These are phyloP conservation scores for Ascochyta fabae DNA, from an alignment of 2,329 filamentous ascomycete species.

Conservation along the genomic window DNA sequence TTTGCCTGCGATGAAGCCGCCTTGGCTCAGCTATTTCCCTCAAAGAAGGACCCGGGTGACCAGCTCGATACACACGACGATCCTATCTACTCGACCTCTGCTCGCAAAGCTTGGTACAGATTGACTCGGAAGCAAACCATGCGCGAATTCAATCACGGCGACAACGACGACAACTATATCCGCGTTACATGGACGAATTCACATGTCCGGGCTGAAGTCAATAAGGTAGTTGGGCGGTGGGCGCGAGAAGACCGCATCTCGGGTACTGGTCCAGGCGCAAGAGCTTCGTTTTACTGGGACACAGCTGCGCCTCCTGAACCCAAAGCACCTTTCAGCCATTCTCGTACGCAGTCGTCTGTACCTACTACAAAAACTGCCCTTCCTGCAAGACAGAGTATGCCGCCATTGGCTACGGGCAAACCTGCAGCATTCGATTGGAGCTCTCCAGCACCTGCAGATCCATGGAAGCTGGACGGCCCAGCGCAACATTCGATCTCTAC, in stretches of 20 bases:
- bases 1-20: conserved; percentile 27
- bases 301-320: conserved; percentile 29
- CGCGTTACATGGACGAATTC: conserved; percentile 49
- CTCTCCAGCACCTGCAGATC: conserved; percentile 31
- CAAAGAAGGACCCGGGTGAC: conserved; percentile 7
- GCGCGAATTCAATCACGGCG: conserved; percentile 46
- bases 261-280: conserved; percentile 42
- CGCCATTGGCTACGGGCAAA: conserved; percentile 28
- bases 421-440: conserved; percentile 47
- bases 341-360: conserved; percentile 33
- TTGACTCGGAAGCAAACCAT: conserved; percentile 48
- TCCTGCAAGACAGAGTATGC: conserved; percentile 28
- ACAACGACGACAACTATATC: conserved; percentile 45
- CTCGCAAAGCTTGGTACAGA: conserved; percentile 50
- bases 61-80: conserved; percentile 33
- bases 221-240: conserved; percentile 47
- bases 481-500: conserved; percentile 22
- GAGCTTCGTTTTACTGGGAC: conserved; percentile 50
- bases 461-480: conserved; percentile 29
- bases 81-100: conserved; percentile 43
- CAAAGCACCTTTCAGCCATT: conserved; percentile 23
- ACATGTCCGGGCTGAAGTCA: conserved; percentile 40
- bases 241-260: conserved; percentile 47
- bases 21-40: conserved; percentile 38
- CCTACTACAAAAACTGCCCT: conserved; percentile 23